Conservation (phyloP, 495 filamentous ascomycete species). For the Penicillium roqueforti region DNA sequence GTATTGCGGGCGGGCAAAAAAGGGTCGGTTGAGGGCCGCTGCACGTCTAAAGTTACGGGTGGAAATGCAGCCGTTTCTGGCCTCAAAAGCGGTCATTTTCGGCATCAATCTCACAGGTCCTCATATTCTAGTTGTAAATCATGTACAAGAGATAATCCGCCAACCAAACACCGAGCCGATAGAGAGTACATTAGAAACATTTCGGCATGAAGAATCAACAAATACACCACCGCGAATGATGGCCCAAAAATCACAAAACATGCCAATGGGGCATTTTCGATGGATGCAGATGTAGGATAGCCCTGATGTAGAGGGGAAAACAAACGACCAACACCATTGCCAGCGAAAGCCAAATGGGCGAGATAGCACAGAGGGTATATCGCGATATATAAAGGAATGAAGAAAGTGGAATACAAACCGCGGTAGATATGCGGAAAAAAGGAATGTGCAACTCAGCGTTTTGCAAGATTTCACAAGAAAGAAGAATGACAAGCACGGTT, state of each 20-base stretch:
- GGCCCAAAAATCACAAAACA: background rate
- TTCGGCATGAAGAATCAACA: slow-evolving; percentile 12
- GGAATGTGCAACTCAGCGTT: slow-evolving; percentile 1
- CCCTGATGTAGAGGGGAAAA: slow-evolving; percentile 8
- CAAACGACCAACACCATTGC: slow-evolving; percentile 15
- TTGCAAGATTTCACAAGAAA: background rate
- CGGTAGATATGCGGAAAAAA: background rate
- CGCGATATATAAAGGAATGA: slow-evolving; percentile 21
- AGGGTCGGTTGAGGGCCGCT: no score
- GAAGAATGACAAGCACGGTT: slow-evolving; percentile 1
- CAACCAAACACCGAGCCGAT: slow-evolving; percentile 15
- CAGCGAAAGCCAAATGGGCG: slow-evolving; percentile 13
- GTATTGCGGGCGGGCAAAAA: no score
- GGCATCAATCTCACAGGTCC: no score
- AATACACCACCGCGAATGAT: slow-evolving; percentile 16
- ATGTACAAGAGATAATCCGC: slow-evolving; percentile 1
- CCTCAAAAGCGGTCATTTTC: no score
- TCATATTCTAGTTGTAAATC: no score
- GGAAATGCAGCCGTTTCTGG: no score
- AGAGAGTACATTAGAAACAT: slow-evolving; percentile 17
- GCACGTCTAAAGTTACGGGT: no score
- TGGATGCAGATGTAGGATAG: slow-evolving; percentile 4
- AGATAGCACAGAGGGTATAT: slow-evolving; percentile 24
- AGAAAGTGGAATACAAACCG: background rate
- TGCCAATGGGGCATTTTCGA: background rate